Conservation (phyloP, 345 rosid genomes). For the Limnanthes douglasii region DNA sequence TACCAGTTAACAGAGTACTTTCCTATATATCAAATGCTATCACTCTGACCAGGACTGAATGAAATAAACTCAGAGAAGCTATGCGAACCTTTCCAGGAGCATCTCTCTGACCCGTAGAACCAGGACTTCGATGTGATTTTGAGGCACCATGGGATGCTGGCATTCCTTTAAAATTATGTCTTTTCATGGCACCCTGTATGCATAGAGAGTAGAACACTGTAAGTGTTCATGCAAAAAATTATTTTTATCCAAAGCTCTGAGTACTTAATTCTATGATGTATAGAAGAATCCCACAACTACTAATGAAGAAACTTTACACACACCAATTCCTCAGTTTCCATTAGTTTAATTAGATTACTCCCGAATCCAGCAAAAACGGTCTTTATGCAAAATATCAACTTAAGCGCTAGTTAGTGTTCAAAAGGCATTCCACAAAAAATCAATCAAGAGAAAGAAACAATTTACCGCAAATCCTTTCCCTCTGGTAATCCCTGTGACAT, state of each 20-base stretch:
- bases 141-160: constrained; percentile 85
- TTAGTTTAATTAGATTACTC: too few species aligned
- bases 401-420: too few species aligned
- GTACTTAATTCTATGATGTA: too few species aligned
- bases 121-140: constrained; percentile 52
- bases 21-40: too few species aligned
- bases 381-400: too few species aligned
- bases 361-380: too few species aligned
- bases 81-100: constrained; percentile 72
- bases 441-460: constrained; percentile 4
- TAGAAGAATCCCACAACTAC: too few species aligned
- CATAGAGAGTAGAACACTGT: constrained; percentile 6
- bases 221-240: constrained; percentile 7
- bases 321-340: too few species aligned
- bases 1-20: too few species aligned
- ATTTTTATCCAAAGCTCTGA: background rate
- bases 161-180: constrained; percentile 36
- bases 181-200: constrained; percentile 80
- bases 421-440: constrained; percentile 2
- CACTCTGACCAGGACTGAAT: too few species aligned
- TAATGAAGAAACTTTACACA: too few species aligned
- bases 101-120: constrained; percentile 98
- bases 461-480: constrained; percentile 95
- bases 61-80: too few species aligned
- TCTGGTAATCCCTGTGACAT: constrained; percentile 70